A percentile compares a stretch with the other conserved stretches of the same genome.
phyloP scores from a whole-genome alignment of 305 asterid species.

The Fraxinus angustifolia region DNA sequence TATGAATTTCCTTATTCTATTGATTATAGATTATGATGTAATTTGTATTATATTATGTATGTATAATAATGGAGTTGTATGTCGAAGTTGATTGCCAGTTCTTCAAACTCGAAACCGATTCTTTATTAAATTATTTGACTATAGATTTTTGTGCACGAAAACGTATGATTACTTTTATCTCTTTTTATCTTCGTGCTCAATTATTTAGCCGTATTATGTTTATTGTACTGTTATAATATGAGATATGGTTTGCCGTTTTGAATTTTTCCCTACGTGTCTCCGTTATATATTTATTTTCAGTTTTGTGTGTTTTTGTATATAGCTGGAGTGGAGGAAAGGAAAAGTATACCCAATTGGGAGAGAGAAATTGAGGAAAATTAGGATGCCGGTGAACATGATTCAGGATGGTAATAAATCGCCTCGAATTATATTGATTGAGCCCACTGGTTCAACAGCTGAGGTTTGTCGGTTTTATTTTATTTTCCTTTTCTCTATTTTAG shows the following conservation, averaged over 20 bases:
- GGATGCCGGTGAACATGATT: constrained; percentile 45
- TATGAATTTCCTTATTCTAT: not conserved
- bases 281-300: not conserved
- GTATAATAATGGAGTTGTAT: not conserved
- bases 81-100: constrained; percentile 2
- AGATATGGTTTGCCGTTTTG: not conserved
- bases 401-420: constrained; percentile 51
- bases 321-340: constrained; percentile 13
- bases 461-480: constrained; percentile 25
- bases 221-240: not conserved
- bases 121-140: not conserved
- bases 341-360: constrained; percentile 1
- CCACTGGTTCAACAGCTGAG: constrained; percentile 71
- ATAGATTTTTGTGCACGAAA: not conserved
- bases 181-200: not conserved
- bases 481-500: not conserved
- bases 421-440: constrained; percentile 58
- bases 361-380: constrained; percentile 28
- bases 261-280: not conserved
- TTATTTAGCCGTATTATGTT: not conserved
- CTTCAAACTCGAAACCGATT: constrained; percentile 11
- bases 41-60: not conserved
- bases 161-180: constrained; percentile 7
- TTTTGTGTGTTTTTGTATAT: not conserved
- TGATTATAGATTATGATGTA: not conserved